Evolutionary conservation across 225 moss, liverwort and hornwort genomes (phyloP), one percentile per base, ranked within the genome.

Genomic region (Straminergon stramineum): DNA sequence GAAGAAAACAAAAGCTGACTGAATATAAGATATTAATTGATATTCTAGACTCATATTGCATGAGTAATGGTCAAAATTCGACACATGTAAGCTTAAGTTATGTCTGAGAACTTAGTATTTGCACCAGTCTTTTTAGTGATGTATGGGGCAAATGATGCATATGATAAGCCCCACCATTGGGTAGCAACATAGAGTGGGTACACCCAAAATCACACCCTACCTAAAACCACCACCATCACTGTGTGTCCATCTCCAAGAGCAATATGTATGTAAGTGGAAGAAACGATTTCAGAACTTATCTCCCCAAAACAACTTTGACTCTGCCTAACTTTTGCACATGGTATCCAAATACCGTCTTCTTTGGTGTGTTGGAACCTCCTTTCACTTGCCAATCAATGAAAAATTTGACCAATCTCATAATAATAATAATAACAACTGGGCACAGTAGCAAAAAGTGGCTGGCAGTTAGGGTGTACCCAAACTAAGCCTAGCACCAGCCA

Each of bases 111-210:
- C 4, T 64, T 65, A 32, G 7, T 64, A 62, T 62, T 62, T 62
- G 62, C 62, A 62, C 64, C 3, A 31, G 0, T 5, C 21, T 11
- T 69, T n/a, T 23, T 70, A 7, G 23, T 24, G 7, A 70, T 22
- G 21, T n/a, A 22, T n/a, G 7, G n/a, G 17, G 17, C 1, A 69
- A n/a, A 69, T n/a, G 13, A 69, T n/a, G 69, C 68, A n/a, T 14
- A 39, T 14, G 4, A n/a, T 70, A 39, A 70, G 69, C 23, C 12
- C 22, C 7, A 39, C 4, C 6, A 0, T 8, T 5, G 3, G 15
- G 2, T 70, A 23, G 39, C 39, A 70, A 24, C 5, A 26, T 70
- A 41, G 13, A 12, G 12, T n/a, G 4, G 12, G 7, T 22, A 68
- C 68, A 68, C 12, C 68, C 22, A 0, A 39, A 69, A 69, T 12